Percentiles rank a stretch among this genome's conserved stretches.
These are phyloP conservation scores for Clarireedia homoeocarpa DNA, from an alignment of 2,329 filamentous ascomycete species.

Conservation along the genomic window DNA sequence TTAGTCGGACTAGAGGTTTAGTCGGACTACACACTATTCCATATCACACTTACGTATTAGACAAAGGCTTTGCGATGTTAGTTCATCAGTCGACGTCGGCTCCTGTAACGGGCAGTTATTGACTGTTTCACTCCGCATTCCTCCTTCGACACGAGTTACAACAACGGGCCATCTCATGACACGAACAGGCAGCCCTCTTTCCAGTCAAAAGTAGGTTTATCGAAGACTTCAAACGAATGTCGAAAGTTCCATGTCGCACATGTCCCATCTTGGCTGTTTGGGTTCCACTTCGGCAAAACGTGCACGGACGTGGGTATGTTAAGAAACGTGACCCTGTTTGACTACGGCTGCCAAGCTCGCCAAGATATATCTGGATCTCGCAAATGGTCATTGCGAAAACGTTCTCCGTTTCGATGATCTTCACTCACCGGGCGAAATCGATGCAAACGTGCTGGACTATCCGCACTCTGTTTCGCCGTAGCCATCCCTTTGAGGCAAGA, in stretches of 20 bases:
- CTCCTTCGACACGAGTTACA: too few species aligned
- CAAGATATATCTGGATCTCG: not conserved
- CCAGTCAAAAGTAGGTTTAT: not conserved
- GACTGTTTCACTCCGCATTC: too few species aligned
- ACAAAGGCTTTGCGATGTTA: too few species aligned
- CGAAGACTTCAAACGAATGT: not conserved
- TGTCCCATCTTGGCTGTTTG: not conserved
- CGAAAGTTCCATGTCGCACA: not conserved
- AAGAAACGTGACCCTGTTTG: conserved; percentile 8
- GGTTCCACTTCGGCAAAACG: not conserved
- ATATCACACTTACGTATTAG: not conserved
- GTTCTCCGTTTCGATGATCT: not conserved
- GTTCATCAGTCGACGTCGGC: too few species aligned
- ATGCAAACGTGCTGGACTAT: not conserved
- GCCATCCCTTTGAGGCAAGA: not conserved
- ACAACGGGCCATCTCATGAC: not conserved
- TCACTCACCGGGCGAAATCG: not conserved
- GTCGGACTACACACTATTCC: not conserved
- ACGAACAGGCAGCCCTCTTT: not conserved
- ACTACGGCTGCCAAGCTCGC: conserved; percentile 6
- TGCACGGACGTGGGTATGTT: conserved; percentile 2
- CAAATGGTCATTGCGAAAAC: conserved; percentile 3
- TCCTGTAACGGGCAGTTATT: too few species aligned
- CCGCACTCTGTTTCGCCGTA: not conserved
- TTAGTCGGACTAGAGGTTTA: not conserved